Conservation (phyloP, 768 basidiomycete genomes). For the Glaciozyma martinii region DNA sequence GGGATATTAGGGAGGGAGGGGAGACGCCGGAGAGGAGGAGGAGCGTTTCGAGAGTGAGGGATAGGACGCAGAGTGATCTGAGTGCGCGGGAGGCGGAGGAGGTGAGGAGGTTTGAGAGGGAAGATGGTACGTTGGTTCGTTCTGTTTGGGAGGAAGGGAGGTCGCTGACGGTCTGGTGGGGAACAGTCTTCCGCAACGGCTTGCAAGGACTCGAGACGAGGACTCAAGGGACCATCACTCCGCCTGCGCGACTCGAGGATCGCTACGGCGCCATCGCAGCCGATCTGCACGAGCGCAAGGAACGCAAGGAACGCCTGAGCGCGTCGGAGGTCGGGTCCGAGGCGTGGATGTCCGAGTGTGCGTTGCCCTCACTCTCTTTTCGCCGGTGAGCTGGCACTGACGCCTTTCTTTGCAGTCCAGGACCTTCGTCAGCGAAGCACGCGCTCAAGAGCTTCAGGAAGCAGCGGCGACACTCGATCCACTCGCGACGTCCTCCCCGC, state of each 20-base stretch:
- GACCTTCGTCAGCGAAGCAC: neutral
- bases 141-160: no score
- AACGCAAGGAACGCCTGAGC: slow-evolving; percentile 1
- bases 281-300: neutral
- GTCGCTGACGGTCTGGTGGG: neutral
- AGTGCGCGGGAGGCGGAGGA: neutral
- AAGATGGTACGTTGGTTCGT: neutral
- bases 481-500: neutral
- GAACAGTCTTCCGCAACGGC: slow-evolving; percentile 2
- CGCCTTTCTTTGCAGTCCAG: slow-evolving; percentile 5
- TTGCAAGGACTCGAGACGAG: neutral
- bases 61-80: neutral
- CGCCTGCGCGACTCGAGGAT: slow-evolving; percentile 1
- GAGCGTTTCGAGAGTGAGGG: neutral
- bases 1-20: neutral
- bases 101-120: neutral
- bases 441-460: slow-evolving; percentile 12
- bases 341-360: slow-evolving; percentile 13
- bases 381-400: neutral
- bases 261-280: neutral
- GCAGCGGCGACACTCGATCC: slow-evolving; percentile 8
- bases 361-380: neutral
- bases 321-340: slow-evolving; percentile 8
- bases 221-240: neutral
- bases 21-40: neutral